phyloP scores from a whole-genome alignment of 768 basidiomycete genomes.

The Agaricus sinodeliciosus region DNA sequence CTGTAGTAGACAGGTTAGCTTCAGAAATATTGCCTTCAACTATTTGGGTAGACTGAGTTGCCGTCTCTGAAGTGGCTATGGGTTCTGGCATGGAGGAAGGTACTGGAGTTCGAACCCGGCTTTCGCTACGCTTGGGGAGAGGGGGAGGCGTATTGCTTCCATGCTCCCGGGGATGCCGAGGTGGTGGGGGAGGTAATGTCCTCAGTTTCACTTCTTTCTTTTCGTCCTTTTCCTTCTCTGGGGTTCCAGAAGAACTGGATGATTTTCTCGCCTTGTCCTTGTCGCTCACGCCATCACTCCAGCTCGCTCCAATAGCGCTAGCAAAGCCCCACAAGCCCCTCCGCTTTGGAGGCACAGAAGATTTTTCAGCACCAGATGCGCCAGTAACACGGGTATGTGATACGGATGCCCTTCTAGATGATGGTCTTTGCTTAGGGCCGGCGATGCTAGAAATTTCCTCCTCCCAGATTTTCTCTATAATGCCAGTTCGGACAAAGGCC shows the following conservation, averaged over 20 bases:
- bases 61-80: background rate
- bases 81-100: background rate
- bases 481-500: slow-evolving; percentile 77
- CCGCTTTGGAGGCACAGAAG: slow-evolving; percentile 58
- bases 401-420: background rate
- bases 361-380: slow-evolving; percentile 31
- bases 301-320: slow-evolving; percentile 51
- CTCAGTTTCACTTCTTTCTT: background rate
- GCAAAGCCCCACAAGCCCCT: slow-evolving; percentile 66
- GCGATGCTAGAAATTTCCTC: slow-evolving; percentile 52
- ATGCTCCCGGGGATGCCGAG: slow-evolving; percentile 8
- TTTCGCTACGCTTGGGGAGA: slow-evolving; percentile 42
- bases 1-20: background rate
- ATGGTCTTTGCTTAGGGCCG: slow-evolving; percentile 12
- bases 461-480: slow-evolving; percentile 87
- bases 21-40: background rate
- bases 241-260: background rate
- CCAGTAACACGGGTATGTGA: background rate
- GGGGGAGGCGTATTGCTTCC: slow-evolving; percentile 32
- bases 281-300: slow-evolving; percentile 39
- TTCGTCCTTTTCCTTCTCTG: slow-evolving; percentile 8
- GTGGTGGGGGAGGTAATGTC: slow-evolving; percentile 14
- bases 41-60: background rate
- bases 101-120: slow-evolving; percentile 20
- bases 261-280: slow-evolving; percentile 27